These are phyloP conservation scores for Malus hybrid DNA, from an alignment of 331 rosid species.

Conservation along the genomic window DNA sequence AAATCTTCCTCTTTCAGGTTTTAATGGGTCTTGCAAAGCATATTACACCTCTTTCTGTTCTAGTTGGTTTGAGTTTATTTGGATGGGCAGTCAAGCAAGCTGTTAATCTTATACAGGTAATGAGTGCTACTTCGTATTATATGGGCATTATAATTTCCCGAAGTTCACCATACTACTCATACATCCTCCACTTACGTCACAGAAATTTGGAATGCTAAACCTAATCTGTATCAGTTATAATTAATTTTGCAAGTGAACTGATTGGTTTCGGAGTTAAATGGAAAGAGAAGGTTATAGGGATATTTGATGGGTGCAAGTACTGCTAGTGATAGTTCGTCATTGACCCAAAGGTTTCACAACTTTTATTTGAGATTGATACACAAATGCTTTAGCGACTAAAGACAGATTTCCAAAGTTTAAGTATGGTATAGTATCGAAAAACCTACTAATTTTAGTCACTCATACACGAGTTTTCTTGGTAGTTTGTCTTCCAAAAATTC, in stretches of 20 bases:
- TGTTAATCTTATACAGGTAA: conserved; percentile 82
- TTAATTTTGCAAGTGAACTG: neutral
- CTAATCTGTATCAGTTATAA: no score
- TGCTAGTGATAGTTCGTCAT: neutral
- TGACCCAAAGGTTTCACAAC: neutral
- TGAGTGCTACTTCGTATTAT: neutral
- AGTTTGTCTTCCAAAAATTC: neutral
- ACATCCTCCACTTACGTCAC: neutral
- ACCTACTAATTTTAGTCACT: neutral
- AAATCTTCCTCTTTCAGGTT: conserved; percentile 45
- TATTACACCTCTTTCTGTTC: conserved; percentile 40
- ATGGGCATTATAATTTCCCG: neutral
- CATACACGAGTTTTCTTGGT: neutral
- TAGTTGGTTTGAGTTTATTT: conserved; percentile 51
- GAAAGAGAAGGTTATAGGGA: neutral
- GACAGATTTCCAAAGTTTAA: no score
- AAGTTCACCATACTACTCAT: neutral
- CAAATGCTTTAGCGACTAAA: no score
- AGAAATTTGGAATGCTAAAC: neutral
- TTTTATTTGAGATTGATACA: no score
- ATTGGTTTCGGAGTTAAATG: neutral
- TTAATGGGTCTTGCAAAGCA: conserved; percentile 35
- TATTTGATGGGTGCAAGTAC: neutral
- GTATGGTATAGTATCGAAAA: neutral
- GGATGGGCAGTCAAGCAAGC: conserved; percentile 97